A percentile compares a stretch with the other conserved stretches of the same genome.
Evolutionary conservation across 495 filamentous ascomycete genomes (phyloP).

Genomic region (Hapsidospora chrysogenum): DNA sequence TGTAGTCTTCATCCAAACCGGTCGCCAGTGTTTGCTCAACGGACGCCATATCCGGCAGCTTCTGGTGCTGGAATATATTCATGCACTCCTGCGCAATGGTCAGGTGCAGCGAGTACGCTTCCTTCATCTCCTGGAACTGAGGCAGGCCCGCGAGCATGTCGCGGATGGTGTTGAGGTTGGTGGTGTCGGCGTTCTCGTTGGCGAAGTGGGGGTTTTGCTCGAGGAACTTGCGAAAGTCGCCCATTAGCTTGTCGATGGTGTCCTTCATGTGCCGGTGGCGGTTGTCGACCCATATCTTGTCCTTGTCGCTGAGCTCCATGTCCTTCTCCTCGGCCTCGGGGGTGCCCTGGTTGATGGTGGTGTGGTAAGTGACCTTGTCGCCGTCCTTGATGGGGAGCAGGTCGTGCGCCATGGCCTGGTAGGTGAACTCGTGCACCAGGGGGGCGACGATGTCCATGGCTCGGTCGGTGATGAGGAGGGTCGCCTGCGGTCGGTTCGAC

Average conservation of each 20-base stretch:
- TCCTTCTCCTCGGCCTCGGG: constrained; percentile 62
- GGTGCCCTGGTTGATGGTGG: constrained; percentile 52
- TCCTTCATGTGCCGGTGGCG: constrained; percentile 96
- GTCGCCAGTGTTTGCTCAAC: constrained; percentile 78
- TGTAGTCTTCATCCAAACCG: constrained; percentile 81
- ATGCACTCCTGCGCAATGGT: constrained; percentile 98
- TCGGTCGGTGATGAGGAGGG: constrained; percentile 75
- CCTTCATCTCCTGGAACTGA: constrained; percentile 87
- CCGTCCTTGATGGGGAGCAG: constrained; percentile 72
- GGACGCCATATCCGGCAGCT: constrained; percentile 71
- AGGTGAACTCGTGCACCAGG: constrained; percentile 89
- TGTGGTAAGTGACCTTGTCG: constrained; percentile 76
- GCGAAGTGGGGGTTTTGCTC: constrained; percentile 89
- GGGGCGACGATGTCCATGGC: constrained; percentile 84
- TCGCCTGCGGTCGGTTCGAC: constrained; percentile 62
- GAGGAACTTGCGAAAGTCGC: constrained; percentile 83
- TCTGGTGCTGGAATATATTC: constrained; percentile 71
- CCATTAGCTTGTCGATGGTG: constrained; percentile 81
- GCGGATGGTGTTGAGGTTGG: constrained; percentile 78
- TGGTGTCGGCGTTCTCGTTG: constrained; percentile 45
- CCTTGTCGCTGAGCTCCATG: constrained; percentile 75
- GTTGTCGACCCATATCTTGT: constrained; percentile 86
- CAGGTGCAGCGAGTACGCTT: constrained; percentile 85
- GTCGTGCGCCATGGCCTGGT: constrained; percentile 95
- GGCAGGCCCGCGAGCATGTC: constrained; percentile 92